A percentile compares a stretch with the other conserved stretches of the same genome.
These are phyloP conservation scores for Penicillium steckii DNA, from an alignment of 495 filamentous ascomycete species.

Conservation along the genomic window DNA sequence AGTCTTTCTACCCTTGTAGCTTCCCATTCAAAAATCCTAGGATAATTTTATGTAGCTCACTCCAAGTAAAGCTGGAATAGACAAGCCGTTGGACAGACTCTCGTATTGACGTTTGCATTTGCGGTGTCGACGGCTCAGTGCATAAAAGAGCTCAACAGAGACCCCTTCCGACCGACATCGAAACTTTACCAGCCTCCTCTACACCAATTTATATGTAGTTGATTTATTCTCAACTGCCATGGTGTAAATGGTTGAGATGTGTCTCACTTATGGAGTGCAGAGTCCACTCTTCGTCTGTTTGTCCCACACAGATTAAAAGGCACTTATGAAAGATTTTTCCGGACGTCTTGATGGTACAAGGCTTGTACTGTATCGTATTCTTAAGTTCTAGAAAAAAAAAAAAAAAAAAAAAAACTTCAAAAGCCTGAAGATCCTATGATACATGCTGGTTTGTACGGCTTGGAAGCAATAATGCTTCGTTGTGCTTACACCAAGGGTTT, in stretches of 20 bases:
- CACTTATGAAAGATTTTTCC: too few relatives aligned
- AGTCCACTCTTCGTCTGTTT: not conserved
- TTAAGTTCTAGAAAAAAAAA: not conserved
- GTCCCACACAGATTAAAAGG: too few relatives aligned
- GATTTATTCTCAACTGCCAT: not conserved
- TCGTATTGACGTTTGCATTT: not conserved
- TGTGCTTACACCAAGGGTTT: too few relatives aligned
- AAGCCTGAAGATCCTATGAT: too few relatives aligned
- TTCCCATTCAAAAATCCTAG: not conserved
- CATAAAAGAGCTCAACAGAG: not conserved
- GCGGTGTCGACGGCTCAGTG: not conserved
- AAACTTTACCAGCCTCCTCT: conserved; percentile 8
- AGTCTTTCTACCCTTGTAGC: not conserved
- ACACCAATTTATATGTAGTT: not conserved
- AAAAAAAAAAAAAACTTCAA: too few relatives aligned
- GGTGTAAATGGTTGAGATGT: not conserved
- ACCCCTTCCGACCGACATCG: not conserved
- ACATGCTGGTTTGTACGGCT: too few relatives aligned
- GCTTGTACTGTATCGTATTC: not conserved
- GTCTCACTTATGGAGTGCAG: too few relatives aligned
- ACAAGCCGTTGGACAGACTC: not conserved
- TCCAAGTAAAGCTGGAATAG: too few relatives aligned
- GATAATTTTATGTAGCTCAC: too few relatives aligned
- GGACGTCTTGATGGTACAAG: not conserved
- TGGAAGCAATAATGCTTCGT: not conserved